These are phyloP conservation scores for Neurospora sp. DNA, from an alignment of 495 filamentous ascomycete genomes.

Conservation along the genomic window DNA sequence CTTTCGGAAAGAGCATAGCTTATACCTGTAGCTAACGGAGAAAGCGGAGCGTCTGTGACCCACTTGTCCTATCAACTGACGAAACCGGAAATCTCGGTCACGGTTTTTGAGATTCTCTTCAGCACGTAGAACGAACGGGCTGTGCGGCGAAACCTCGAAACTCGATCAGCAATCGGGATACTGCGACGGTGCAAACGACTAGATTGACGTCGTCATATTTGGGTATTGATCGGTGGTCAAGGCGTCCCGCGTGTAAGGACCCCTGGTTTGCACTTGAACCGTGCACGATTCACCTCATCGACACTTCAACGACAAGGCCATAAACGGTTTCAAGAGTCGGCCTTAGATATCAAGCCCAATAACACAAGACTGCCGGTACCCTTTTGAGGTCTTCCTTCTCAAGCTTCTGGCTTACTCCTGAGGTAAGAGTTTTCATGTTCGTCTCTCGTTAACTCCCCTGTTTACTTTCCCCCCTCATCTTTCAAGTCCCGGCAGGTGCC, in stretches of 20 bases:
- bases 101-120: neutral
- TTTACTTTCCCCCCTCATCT: neutral
- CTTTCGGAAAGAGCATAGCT: neutral
- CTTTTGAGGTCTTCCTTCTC: neutral
- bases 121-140: neutral
- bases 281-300: slow-evolving; percentile 13
- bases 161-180: neutral
- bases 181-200: neutral
- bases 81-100: neutral
- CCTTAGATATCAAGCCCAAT: neutral
- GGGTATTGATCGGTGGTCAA: slow-evolving; percentile 12
- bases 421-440: slow-evolving; percentile 4
- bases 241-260: slow-evolving; percentile 9
- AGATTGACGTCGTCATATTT: slow-evolving; percentile 16
- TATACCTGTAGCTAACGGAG: neutral
- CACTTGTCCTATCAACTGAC: neutral
- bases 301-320: neutral
- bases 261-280: slow-evolving; percentile 10
- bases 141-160: neutral
- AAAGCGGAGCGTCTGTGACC: neutral
- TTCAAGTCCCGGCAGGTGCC: neutral
- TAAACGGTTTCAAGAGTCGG: neutral
- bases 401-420: neutral
- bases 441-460: neutral
- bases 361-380: neutral